These are phyloP conservation scores for Sporobolomyces roseus DNA, from an alignment of 768 basidiomycete species.

Conservation along the genomic window DNA sequence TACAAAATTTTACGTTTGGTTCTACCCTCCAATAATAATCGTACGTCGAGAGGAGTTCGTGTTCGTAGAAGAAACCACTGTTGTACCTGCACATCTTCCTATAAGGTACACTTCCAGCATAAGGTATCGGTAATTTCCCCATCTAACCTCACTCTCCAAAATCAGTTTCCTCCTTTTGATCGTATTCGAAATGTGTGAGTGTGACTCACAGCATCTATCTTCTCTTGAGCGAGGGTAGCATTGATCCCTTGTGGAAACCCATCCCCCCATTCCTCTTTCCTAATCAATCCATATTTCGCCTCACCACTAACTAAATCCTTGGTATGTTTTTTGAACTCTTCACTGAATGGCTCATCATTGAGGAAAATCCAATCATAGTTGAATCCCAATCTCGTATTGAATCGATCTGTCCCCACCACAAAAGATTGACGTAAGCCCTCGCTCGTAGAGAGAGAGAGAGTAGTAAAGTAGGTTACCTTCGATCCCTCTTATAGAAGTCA, in stretches of 20 bases:
- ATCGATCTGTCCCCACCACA: slow-evolving; percentile 22
- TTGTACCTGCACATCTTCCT: too few species aligned
- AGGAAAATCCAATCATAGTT: slow-evolving; percentile 78
- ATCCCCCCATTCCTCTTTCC: background rate
- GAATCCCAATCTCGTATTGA: slow-evolving; percentile 12
- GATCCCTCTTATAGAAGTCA: slow-evolving; percentile 13
- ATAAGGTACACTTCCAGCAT: too few species aligned
- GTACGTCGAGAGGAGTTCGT: too few species aligned
- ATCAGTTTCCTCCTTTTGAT: slow-evolving; percentile 86
- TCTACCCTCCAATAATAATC: too few species aligned
- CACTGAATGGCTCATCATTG: slow-evolving; percentile 68
- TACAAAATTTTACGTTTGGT: too few species aligned
- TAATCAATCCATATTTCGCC: slow-evolving; percentile 5
- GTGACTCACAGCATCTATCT: slow-evolving; percentile 47
- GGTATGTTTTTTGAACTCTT: slow-evolving; percentile 61
- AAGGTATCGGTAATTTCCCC: too few species aligned
- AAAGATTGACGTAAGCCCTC: too few species aligned
- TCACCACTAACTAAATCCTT: background rate
- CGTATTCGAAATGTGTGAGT: slow-evolving; percentile 68
- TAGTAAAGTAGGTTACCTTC: too few species aligned
- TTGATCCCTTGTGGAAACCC: slow-evolving; percentile 8
- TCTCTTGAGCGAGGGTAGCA: background rate
- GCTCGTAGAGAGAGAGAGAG: too few species aligned
- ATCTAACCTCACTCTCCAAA: too few species aligned
- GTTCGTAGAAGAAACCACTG: too few species aligned